Evolutionary conservation across 2,329 filamentous ascomycete species (phyloP).

Genomic region (Pseudogymnoascus sp.): DNA sequence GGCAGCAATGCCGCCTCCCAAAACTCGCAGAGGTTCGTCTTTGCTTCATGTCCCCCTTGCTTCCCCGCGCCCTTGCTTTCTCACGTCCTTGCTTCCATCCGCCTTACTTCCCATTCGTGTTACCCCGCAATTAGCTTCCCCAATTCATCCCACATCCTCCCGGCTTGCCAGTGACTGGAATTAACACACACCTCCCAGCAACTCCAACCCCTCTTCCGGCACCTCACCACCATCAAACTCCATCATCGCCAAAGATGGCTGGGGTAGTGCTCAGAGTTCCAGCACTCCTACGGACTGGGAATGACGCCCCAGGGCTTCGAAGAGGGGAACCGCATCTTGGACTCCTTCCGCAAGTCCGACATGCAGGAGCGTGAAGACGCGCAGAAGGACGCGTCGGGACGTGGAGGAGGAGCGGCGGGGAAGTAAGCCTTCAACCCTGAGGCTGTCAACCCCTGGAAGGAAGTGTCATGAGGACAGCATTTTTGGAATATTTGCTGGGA

Average conservation of each 20-base stretch:
- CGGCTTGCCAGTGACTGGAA: neutral
- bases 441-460: neutral
- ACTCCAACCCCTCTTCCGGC: neutral
- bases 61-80: neutral
- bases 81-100: too few species aligned
- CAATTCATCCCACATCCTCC: neutral
- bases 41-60: neutral
- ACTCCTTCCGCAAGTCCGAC: neutral
- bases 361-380: neutral
- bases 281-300: neutral
- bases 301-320: constrained; percentile 3
- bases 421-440: neutral
- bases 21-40: neutral
- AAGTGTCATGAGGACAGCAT: neutral
- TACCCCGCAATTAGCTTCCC: neutral
- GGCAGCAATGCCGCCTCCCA: neutral
- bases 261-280: neutral
- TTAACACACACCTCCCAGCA: neutral
- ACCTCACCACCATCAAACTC: neutral
- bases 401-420: neutral
- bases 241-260: constrained; percentile 1
- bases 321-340: neutral
- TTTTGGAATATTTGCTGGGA: neutral
- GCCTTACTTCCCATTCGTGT: neutral
- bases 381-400: neutral